These are phyloP conservation scores for Anthracocystis walkeri DNA, from an alignment of 1,284 basidiomycete genomes.

Conservation along the genomic window DNA sequence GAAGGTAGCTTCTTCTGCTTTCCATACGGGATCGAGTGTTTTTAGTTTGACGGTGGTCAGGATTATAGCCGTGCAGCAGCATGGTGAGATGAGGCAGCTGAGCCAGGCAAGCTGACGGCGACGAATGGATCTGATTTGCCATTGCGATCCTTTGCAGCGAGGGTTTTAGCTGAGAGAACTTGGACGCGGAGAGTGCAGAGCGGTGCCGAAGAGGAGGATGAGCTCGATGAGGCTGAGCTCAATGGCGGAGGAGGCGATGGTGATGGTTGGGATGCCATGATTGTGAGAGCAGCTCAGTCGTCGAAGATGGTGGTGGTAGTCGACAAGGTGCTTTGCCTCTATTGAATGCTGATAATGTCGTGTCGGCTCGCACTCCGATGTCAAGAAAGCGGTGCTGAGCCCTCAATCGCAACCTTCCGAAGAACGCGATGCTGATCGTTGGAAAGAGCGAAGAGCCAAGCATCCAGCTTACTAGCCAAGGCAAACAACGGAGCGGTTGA, in stretches of 20 bases:
- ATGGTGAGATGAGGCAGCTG: conserved; percentile 26
- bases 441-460: too few species aligned
- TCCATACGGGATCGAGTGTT: conserved; percentile 81
- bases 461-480: too few species aligned
- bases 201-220: conserved; percentile 10
- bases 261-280: conserved; percentile 6
- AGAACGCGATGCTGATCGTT: not conserved
- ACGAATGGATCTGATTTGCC: conserved; percentile 70
- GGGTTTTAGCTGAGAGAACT: conserved; percentile 70
- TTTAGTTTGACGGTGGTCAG: conserved; percentile 84
- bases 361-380: too few species aligned
- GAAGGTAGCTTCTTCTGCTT: conserved; percentile 60
- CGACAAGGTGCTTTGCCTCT: too few species aligned
- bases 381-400: too few species aligned
- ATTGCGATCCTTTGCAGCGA: conserved; percentile 72
- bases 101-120: conserved; percentile 61
- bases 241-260: conserved; percentile 15
- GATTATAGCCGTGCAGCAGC: conserved; percentile 73
- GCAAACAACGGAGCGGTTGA: not conserved
- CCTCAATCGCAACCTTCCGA: too few species aligned
- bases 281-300: too few species aligned
- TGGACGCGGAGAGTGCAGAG: conserved; percentile 60
- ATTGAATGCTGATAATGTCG: too few species aligned
- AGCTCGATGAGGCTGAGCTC: conserved; percentile 1
- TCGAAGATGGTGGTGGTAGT: not conserved